Evolutionary conservation across 306 rosid species (phyloP), one percentile per base, ranked within the genome.

Genomic region (Quercus alba): DNA sequence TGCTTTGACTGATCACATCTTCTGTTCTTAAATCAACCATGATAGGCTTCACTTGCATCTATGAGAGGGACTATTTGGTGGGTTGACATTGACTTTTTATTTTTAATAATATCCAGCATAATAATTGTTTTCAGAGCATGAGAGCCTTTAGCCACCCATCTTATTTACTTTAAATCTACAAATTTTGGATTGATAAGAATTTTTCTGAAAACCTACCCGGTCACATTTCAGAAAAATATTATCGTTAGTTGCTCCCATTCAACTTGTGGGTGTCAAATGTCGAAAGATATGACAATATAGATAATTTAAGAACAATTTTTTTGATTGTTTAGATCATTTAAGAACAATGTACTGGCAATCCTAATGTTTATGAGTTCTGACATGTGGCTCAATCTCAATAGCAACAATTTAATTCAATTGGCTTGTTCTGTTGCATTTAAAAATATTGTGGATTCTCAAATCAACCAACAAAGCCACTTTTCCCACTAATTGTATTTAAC

Each of bases 1-100:
- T 44, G 52, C 64, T 74, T 82, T 75, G 51, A 49, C 46, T 64
- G 56, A 31, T 44, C 33, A 51, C 67, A 80, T 70, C 41, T 25
- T 23, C 49, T 31, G 21, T 44, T 23, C 66, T 59, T 54, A 19
- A 58, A 62, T 64, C 75, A 80, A 77, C 38, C 30, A 62, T 63
- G 18, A 18, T 62, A 44, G 10, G 54, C 31, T 56, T 28, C 44
- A 54, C 66, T 64, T 80, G 67, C 72, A 33, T 71, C 63, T 52
- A 46, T 56, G 59, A 21, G 38, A 14, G 25, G 73, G 78, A 44
- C 81, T 49, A 30, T 70, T 85, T 31, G 35, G 26, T 46, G 70
- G 64, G 56, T 25, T 49, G 51, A 59, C 68, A 61, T 55, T 33
- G 33, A 9, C 35, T 25, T 31, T 66, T 67, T 18, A 31, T 25